Evolutionary conservation across 331 rosid genomes (phyloP).

Genomic region (Pyracantha coccinea): DNA sequence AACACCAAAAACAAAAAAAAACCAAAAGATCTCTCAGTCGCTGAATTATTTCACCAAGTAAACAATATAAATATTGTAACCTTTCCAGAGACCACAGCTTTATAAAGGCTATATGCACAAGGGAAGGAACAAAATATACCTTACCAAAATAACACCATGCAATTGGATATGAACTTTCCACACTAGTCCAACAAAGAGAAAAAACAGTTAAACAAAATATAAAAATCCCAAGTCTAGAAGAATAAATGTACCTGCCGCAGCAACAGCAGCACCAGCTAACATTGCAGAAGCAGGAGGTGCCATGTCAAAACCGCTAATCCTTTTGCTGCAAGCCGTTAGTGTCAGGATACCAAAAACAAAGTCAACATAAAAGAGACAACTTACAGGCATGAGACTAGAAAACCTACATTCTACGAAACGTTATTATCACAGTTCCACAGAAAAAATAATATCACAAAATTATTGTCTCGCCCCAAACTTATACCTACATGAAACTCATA

Average conservation of each 20-base stretch:
- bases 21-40: constrained; percentile 94
- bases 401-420: neutral
- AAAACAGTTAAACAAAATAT: constrained; percentile 52
- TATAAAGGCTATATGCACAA: constrained; percentile 34
- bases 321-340: constrained; percentile 58
- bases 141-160: constrained; percentile 89
- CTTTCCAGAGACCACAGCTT: constrained; percentile 37
- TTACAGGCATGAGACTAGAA: neutral
- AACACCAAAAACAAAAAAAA: constrained; percentile 95
- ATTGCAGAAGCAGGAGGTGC: constrained; percentile 93
- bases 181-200: constrained; percentile 64
- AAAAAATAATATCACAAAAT: neutral
- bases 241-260: constrained; percentile 68
- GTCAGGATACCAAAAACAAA: constrained; percentile 29
- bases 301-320: constrained; percentile 98
- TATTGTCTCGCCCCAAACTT: neutral
- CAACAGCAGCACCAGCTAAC: constrained; percentile 51
- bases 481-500: neutral
- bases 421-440: neutral
- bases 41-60: constrained; percentile 75
- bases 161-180: constrained; percentile 90
- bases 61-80: constrained; percentile 32
- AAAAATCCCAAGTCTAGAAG: constrained; percentile 18
- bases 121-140: constrained; percentile 61
- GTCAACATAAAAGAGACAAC: neutral